Conservation (phyloP, 2,329 filamentous ascomycete species). For the Colletotrichum costaricense region DNA sequence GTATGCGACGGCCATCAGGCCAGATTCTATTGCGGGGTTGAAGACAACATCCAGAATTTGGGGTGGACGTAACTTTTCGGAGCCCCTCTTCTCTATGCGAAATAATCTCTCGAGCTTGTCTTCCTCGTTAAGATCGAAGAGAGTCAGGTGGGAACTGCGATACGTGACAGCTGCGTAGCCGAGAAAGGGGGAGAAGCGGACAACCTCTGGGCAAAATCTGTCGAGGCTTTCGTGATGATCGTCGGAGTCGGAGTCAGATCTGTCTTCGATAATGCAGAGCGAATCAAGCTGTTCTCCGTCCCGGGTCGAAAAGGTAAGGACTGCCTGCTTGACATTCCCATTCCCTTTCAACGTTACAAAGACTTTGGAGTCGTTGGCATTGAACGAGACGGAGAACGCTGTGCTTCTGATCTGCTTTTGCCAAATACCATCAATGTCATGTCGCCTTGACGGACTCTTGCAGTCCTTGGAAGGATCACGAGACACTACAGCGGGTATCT, state of each 20-base stretch:
- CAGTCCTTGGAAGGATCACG: conserved; percentile 29
- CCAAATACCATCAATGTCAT: neutral
- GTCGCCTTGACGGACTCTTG: neutral
- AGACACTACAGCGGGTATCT: conserved; percentile 34
- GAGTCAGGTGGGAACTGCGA: neutral
- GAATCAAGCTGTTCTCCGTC: neutral
- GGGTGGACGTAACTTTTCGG: conserved; percentile 19
- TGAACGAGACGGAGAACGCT: neutral
- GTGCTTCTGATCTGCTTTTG: neutral
- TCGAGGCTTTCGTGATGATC: too few species aligned
- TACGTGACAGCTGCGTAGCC: too few species aligned
- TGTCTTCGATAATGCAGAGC: neutral
- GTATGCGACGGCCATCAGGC: conserved; percentile 38
- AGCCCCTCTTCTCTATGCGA: conserved; percentile 36
- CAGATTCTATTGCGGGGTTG: conserved; percentile 37
- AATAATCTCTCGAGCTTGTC: neutral
- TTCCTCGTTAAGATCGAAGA: neutral
- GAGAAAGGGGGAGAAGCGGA: too few species aligned
- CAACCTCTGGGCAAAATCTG: too few species aligned
- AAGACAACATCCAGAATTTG: conserved; percentile 21
- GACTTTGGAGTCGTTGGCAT: neutral
- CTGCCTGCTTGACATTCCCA: neutral
- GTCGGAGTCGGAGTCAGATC: too few species aligned
- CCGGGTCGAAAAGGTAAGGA: neutral
- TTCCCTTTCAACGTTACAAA: neutral